Percentiles rank a stretch among this genome's conserved stretches.
These are phyloP conservation scores for Panus rudis DNA, from an alignment of 768 basidiomycete species.

Conservation along the genomic window DNA sequence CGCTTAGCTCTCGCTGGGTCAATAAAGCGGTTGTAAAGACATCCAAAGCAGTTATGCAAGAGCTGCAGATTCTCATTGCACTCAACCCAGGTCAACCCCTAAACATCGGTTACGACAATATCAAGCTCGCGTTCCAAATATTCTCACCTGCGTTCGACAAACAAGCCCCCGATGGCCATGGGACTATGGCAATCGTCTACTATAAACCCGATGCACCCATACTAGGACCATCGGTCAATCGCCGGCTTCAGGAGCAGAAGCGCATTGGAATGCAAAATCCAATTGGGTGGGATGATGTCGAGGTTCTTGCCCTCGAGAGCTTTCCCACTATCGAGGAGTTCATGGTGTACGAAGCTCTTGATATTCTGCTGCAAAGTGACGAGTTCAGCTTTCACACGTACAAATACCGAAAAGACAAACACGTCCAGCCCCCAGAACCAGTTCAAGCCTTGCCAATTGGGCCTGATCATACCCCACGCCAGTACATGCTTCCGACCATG, in stretches of 20 bases:
- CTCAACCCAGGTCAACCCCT: too few relatives aligned
- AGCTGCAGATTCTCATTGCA: too few relatives aligned
- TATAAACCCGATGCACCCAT: too few relatives aligned
- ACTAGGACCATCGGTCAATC: too few relatives aligned
- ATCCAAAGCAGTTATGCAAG: constrained; percentile 1
- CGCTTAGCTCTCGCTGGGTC: constrained; percentile 9
- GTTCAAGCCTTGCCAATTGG: constrained; percentile 13
- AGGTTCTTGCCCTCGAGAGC: constrained; percentile 1
- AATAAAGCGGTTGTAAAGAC: background rate
- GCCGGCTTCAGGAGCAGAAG: background rate
- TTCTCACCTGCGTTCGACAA: too few relatives aligned
- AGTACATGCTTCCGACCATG: constrained; percentile 14
- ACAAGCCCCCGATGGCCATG: too few relatives aligned
- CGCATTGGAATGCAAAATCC: too few relatives aligned
- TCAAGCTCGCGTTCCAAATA: constrained; percentile 6
- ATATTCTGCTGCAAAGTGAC: background rate
- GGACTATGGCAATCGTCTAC: too few relatives aligned
- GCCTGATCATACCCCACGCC: constrained; percentile 1
- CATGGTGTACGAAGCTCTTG: constrained; percentile 1
- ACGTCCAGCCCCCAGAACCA: constrained; percentile 7
- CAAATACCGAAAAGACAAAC: background rate
- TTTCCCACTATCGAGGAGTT: background rate
- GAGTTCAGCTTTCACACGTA: constrained; percentile 5
- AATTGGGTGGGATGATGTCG: too few relatives aligned
- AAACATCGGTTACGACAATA: too few relatives aligned